Evolutionary conservation across 495 filamentous ascomycete species (phyloP).

Genomic region (Aspergillus baeticus): DNA sequence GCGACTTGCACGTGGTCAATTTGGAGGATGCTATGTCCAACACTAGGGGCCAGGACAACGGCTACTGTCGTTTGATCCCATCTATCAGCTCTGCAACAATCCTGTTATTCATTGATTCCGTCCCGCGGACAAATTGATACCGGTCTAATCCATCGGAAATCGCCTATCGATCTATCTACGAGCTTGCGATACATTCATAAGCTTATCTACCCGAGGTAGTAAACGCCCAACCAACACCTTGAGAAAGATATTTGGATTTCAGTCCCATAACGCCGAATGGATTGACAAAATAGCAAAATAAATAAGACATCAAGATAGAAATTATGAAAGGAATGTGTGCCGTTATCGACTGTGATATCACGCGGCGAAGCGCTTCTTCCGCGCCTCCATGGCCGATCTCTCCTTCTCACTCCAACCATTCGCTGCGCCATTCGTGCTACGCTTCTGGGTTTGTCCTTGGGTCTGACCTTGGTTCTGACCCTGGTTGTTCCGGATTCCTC

Average conservation of each 20-base stretch:
- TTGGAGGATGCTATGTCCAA: not conserved
- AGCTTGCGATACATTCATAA: not conserved
- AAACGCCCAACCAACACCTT: not conserved
- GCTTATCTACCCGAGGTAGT: not conserved
- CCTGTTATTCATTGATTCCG: not conserved
- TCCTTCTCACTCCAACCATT: conserved; percentile 44
- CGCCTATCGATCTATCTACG: not conserved
- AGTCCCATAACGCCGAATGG: conserved; percentile 10
- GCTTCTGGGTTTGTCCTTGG: conserved; percentile 24
- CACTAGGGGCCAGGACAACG: not conserved
- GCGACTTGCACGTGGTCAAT: not conserved
- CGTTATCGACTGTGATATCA: conserved; percentile 15
- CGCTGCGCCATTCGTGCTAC: conserved; percentile 17
- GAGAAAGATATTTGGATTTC: conserved; percentile 4
- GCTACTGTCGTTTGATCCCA: not conserved
- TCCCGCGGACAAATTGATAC: not conserved
- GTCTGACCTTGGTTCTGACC: conserved; percentile 9
- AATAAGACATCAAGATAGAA: conserved; percentile 10
- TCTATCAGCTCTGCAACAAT: not conserved
- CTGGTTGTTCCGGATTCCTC: conserved; percentile 5
- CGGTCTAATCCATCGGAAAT: not conserved
- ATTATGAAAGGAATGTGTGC: conserved; percentile 8
- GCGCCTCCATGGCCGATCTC: conserved; percentile 42
- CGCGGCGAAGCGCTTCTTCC: conserved; percentile 51
- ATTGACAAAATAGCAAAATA: conserved; percentile 9